These are phyloP conservation scores for Clonostachys chloroleuca DNA, from an alignment of 2,329 filamentous ascomycete genomes.

Conservation along the genomic window DNA sequence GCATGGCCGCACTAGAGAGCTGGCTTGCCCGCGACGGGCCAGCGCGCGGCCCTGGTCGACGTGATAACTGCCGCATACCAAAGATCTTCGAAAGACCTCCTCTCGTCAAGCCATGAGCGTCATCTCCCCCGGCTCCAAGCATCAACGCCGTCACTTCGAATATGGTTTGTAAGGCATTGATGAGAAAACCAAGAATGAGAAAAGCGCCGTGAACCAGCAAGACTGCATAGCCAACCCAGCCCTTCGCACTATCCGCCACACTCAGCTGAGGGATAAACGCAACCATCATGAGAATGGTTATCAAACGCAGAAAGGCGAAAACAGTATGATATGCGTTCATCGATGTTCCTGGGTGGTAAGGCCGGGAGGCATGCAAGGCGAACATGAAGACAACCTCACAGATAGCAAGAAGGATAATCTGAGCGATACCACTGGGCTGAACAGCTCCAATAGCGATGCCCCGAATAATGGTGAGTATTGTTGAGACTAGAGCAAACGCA, in stretches of 20 bases:
- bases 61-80: constrained; percentile 82
- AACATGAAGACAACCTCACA: constrained; percentile 90
- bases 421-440: constrained; percentile 87
- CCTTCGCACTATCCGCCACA: constrained; percentile 73
- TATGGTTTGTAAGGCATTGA: constrained; percentile 87
- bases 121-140: constrained; percentile 76
- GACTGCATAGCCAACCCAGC: constrained; percentile 94
- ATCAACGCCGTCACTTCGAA: constrained; percentile 83
- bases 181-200: constrained; percentile 84
- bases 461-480: constrained; percentile 78
- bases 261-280: constrained; percentile 81
- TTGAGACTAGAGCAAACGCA: constrained; percentile 82
- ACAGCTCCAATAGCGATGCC: constrained; percentile 90
- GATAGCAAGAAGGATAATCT: constrained; percentile 86
- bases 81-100: constrained; percentile 89
- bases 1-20: constrained; percentile 76
- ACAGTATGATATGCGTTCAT: constrained; percentile 96
- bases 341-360: constrained; percentile 85
- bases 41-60: constrained; percentile 60
- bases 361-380: constrained; percentile 83
- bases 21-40: constrained; percentile 73
- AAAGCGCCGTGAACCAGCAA: constrained; percentile 81
- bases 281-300: constrained; percentile 71
- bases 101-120: constrained; percentile 62
- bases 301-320: constrained; percentile 73